These are phyloP conservation scores for Neonectria neomacrospora DNA, from an alignment of 2,329 filamentous ascomycete genomes.

Conservation along the genomic window DNA sequence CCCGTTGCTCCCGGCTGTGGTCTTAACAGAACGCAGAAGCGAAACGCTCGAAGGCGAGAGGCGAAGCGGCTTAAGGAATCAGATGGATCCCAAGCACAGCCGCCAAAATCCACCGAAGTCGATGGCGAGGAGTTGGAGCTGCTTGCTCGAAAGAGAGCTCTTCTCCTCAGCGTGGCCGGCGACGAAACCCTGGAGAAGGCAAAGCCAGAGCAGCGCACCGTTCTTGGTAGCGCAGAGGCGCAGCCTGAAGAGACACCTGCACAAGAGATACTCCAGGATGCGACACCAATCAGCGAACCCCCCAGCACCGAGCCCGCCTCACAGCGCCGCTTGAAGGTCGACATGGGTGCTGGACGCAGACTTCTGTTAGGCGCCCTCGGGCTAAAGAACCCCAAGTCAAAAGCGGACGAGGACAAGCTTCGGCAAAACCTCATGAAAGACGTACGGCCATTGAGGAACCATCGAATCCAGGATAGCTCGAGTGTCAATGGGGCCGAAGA, in stretches of 20 bases:
- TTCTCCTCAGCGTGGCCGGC: slow-evolving; percentile 48
- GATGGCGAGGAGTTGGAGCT: slow-evolving; percentile 44
- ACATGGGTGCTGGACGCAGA: slow-evolving; percentile 71
- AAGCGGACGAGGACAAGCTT: slow-evolving; percentile 73
- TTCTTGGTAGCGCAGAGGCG: slow-evolving; percentile 11
- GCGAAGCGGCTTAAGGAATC: slow-evolving; percentile 43
- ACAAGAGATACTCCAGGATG: slow-evolving; percentile 13
- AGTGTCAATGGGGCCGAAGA: slow-evolving; percentile 23
- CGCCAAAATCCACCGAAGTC: slow-evolving; percentile 24
- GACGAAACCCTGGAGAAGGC: slow-evolving; percentile 27
- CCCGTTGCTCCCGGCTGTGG: slow-evolving; percentile 50
- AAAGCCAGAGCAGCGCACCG: slow-evolving; percentile 14
- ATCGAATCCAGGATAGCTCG: slow-evolving; percentile 43
- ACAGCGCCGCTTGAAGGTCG: slow-evolving; percentile 43
- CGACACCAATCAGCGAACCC: slow-evolving; percentile 15
- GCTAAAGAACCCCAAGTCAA: slow-evolving; percentile 73
- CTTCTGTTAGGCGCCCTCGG: slow-evolving; percentile 80
- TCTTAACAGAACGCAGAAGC: slow-evolving; percentile 58
- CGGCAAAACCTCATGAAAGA: slow-evolving; percentile 69
- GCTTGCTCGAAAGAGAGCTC: slow-evolving; percentile 53
- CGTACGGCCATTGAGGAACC: slow-evolving; percentile 55
- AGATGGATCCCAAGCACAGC: slow-evolving; percentile 33
- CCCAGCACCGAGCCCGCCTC: slow-evolving; percentile 22
- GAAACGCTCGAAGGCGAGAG: slow-evolving; percentile 62
- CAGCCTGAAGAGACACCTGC: slow-evolving; percentile 16